These are phyloP conservation scores for Magnaporthiopsis poae DNA, from an alignment of 2,329 filamentous ascomycete species.

Conservation along the genomic window DNA sequence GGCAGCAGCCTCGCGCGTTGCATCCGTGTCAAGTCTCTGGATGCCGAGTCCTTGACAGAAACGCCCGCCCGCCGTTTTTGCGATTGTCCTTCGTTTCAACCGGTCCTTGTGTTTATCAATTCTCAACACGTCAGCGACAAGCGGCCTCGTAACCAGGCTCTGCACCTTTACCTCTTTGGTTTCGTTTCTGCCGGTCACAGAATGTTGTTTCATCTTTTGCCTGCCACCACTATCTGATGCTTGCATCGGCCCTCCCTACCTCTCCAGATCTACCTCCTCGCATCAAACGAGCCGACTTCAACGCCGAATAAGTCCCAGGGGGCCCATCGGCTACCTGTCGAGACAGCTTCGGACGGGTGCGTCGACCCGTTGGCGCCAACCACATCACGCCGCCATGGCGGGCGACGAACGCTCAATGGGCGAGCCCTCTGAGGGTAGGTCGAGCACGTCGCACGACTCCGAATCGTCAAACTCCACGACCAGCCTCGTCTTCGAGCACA, in stretches of 20 bases:
- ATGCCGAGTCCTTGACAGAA: background rate
- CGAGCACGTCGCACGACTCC: constrained; percentile 45
- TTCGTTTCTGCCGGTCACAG: background rate
- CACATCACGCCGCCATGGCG: constrained; percentile 3
- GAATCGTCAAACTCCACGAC: constrained; percentile 73
- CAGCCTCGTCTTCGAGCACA: constrained; percentile 69
- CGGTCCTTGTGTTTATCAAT: background rate
- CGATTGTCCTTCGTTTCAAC: background rate
- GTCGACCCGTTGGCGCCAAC: background rate
- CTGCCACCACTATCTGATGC: background rate
- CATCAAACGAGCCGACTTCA: background rate
- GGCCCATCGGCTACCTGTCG: background rate
- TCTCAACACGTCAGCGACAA: background rate
- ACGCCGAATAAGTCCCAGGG: background rate
- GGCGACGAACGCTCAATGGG: background rate
- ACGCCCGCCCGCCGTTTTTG: background rate
- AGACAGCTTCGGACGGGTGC: background rate
- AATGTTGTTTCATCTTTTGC: background rate
- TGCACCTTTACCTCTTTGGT: too few relatives aligned
- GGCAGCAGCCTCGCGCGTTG: background rate
- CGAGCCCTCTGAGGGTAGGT: constrained; percentile 5
- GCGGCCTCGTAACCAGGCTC: too few relatives aligned
- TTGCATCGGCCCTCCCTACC: background rate
- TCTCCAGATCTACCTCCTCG: background rate
- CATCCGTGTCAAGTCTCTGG: background rate